Evolutionary conservation across 345 rosid species (phyloP), one percentile per base, ranked within the genome.

Genomic region (Balakata baccata): DNA sequence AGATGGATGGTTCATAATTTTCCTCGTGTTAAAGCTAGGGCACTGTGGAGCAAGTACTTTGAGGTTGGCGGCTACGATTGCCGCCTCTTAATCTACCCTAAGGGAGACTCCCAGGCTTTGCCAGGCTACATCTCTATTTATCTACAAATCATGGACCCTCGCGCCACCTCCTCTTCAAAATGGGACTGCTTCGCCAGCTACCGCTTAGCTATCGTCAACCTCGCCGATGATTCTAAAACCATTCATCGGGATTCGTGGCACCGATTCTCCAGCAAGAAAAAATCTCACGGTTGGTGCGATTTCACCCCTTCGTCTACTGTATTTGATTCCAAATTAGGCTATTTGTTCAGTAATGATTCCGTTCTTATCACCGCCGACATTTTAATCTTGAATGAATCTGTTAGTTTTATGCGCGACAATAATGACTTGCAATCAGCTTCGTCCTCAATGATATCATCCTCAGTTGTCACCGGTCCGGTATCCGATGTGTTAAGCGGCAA

Each of bases 171-270:
- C 0, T 68, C 92, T 17, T 84, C 97, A 8, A 94, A 94, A 80
- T 93, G 99, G 99, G 99, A 96, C 82, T 96, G 99, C 62, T 96
- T 96, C 82, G 97, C 97, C 34, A 93, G 99, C 85, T 96, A 96
- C 69, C 91, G 98, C 12, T 84, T 96, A 37, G 87, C 98, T 8
- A 87, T 96, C 74, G 90, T 89, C 14, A 96, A 93, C 79, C 78
- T 81, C 45, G 73, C 84, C 14, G 98, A 95, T 22, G 97, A 93
- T 73, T 90, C 98, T 62, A 91, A 91, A 77, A 85, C 93, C 14
- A 93, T 95, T 70, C 97, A 93, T 60, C 92, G 92, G 51, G 99
- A 93, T 84, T 92, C 98, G n/a, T 95, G 99, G 99, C 99, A 95
- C 75, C 81, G 98, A 0, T 92, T 95, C 81, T 95, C 98, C 3